Percentiles rank a stretch among this genome's conserved stretches.
phyloP scores from a whole-genome alignment of 2,329 filamentous ascomycete species.

The Hypomyces perniciosus region DNA sequence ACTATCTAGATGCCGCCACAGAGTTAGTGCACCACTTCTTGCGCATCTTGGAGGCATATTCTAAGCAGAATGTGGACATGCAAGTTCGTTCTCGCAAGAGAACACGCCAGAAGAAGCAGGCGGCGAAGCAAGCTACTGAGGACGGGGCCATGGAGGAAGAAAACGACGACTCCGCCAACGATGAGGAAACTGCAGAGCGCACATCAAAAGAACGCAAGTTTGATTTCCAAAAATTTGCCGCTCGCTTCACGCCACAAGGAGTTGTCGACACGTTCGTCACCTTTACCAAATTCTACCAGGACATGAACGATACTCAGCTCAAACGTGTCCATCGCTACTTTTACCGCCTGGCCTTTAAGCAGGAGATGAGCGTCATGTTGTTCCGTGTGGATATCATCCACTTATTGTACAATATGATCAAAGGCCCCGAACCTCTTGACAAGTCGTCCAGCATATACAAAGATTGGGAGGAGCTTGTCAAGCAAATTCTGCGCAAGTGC shows the following conservation, averaged over 20 bases:
- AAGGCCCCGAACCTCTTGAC: conserved; percentile 74
- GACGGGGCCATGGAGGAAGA: conserved; percentile 49
- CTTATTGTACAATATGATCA: conserved; percentile 85
- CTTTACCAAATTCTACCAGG: conserved; percentile 73
- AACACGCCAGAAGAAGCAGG: conserved; percentile 67
- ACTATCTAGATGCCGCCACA: conserved; percentile 86
- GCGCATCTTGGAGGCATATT: conserved; percentile 85
- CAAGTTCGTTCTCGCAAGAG: conserved; percentile 80
- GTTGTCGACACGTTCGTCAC: conserved; percentile 85
- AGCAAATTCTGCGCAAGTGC: conserved; percentile 75
- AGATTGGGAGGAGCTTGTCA: conserved; percentile 87
- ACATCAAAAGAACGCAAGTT: conserved; percentile 82
- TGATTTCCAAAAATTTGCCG: conserved; percentile 79
- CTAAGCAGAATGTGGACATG: conserved; percentile 90
- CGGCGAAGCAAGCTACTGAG: conserved; percentile 34
- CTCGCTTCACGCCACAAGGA: conserved; percentile 74
- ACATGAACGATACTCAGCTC: conserved; percentile 71
- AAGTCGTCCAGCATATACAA: conserved; percentile 60
- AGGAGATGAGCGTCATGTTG: conserved; percentile 81
- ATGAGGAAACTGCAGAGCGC: conserved; percentile 63
- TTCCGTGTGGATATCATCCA: conserved; percentile 88
- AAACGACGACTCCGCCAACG: conserved; percentile 65
- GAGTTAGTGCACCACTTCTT: conserved; percentile 89
- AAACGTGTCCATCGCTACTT: conserved; percentile 93
- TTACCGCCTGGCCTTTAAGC: conserved; percentile 90